These are phyloP conservation scores for Paragyromitra xinjiangensis DNA, from an alignment of 495 filamentous ascomycete genomes.

Conservation along the genomic window DNA sequence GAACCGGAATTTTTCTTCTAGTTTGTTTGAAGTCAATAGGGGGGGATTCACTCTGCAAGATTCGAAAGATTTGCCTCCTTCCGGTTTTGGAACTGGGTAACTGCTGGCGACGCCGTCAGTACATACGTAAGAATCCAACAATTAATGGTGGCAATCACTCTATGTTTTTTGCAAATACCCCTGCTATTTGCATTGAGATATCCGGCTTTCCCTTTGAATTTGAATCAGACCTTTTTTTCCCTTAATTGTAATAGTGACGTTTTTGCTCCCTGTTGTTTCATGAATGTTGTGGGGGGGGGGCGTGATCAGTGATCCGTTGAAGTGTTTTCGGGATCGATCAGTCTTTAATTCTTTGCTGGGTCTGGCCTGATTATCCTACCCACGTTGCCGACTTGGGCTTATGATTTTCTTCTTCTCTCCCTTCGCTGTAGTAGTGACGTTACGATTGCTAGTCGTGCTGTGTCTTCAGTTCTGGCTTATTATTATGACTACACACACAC, in stretches of 20 bases:
- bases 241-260: too few species aligned
- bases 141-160: neutral
- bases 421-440: slow-evolving; percentile 28
- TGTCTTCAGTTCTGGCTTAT: slow-evolving; percentile 15
- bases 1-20: neutral
- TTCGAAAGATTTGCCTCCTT: slow-evolving; percentile 2
- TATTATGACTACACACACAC: slow-evolving; percentile 31
- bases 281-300: neutral
- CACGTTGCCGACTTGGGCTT: neutral
- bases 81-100: neutral
- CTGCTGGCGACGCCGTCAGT: neutral
- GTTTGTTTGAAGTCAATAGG: neutral
- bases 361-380: neutral
- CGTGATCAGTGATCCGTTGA: neutral
- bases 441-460: neutral
- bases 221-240: too few species aligned
- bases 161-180: slow-evolving; percentile 19
- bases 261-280: neutral
- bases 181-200: neutral
- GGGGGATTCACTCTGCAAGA: slow-evolving; percentile 4
- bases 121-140: neutral
- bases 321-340: neutral
- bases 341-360: neutral
- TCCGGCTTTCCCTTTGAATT: too few species aligned
- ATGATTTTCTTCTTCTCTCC: neutral